Evolutionary conservation across 306 rosid genomes (phyloP).

Genomic region (Medicago ruthenica): DNA sequence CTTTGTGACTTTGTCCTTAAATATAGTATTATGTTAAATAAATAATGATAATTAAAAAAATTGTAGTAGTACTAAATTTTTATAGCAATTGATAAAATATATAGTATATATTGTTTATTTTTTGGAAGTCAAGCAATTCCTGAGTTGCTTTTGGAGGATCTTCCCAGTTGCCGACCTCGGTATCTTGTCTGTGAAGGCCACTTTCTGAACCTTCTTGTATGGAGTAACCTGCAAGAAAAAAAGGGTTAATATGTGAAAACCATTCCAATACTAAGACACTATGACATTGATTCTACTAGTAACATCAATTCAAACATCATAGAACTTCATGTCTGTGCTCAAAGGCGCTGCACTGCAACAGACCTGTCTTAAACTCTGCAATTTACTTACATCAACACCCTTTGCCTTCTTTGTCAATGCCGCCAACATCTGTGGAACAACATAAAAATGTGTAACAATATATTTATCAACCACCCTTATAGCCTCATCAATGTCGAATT

Average conservation of each 20-base stretch:
- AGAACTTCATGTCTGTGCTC: constrained; percentile 33
- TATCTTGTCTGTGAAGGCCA: constrained; percentile 63
- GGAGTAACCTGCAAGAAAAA: constrained; percentile 70
- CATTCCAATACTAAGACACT: constrained; percentile 10
- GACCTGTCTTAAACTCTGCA: constrained; percentile 26
- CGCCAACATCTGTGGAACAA: constrained; percentile 73
- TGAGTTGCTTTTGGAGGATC: constrained; percentile 69
- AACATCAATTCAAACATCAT: constrained; percentile 34
- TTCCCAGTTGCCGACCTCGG: constrained; percentile 88
- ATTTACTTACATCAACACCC: constrained; percentile 37
- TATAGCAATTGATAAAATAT: no score
- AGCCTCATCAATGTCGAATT: constrained; percentile 58
- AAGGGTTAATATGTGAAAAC: neutral
- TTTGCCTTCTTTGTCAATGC: constrained; percentile 57
- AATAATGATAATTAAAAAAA: no score
- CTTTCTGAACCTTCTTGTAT: constrained; percentile 76
- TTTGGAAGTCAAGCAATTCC: constrained; percentile 53
- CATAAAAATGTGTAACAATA: constrained; percentile 75
- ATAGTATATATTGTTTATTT: no score
- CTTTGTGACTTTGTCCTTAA: no score
- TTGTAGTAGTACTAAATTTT: no score
- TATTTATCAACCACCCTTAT: constrained; percentile 60
- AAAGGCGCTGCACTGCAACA: constrained; percentile 78
- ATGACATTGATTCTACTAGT: constrained; percentile 21
- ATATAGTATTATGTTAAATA: no score